These are phyloP conservation scores for Naematelia aurantialba DNA, from an alignment of 768 basidiomycete genomes.

Conservation along the genomic window DNA sequence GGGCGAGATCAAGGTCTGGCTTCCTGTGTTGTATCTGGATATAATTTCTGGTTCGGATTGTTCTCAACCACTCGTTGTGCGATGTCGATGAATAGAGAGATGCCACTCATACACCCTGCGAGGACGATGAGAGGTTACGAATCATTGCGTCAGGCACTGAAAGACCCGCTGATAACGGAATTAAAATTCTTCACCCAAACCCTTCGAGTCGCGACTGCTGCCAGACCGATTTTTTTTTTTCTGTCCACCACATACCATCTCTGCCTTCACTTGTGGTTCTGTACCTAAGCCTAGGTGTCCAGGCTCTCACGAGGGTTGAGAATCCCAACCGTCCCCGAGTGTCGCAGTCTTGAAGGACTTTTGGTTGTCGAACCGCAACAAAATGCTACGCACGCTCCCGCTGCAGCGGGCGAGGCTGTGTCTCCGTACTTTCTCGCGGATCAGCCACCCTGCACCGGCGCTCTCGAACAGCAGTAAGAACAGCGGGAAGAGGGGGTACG, in stretches of 20 bases:
- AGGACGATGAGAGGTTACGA: neutral
- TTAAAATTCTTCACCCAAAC: neutral
- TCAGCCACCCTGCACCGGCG: no score
- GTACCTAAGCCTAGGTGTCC: no score
- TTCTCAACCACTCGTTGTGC: no score
- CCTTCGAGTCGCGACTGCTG: neutral
- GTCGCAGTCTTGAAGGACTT: no score
- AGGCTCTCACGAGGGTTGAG: no score
- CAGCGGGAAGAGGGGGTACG: no score
- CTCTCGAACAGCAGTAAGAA: no score
- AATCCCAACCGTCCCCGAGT: no score
- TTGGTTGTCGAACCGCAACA: neutral
- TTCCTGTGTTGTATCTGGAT: neutral
- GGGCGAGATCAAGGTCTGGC: neutral
- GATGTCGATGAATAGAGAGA: neutral
- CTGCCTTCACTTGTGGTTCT: no score
- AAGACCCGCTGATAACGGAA: neutral
- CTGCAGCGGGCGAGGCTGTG: neutral
- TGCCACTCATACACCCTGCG: no score
- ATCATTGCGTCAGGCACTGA: neutral
- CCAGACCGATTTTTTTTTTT: neutral
- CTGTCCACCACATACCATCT: no score
- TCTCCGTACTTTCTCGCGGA: neutral
- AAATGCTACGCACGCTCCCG: neutral
- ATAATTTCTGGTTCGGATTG: neutral